Evolutionary conservation across 1,284 basidiomycete genomes (phyloP), one percentile per base, ranked within the genome.

Genomic region (Tylopilus sp.): DNA sequence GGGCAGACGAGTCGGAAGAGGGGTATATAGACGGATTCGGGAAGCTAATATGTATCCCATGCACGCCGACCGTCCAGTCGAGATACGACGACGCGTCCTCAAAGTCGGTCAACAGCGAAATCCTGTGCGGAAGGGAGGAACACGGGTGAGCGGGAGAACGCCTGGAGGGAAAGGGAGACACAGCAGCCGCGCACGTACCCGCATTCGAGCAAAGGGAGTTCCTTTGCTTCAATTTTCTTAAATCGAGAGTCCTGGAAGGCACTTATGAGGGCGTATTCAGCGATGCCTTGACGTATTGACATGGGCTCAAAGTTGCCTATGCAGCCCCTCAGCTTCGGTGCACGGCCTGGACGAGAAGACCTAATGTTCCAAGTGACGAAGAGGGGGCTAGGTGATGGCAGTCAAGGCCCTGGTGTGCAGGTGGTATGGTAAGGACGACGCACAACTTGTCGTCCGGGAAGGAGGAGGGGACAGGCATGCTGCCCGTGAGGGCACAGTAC

Each of bases 351-450:
- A 54, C 79, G 77, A 52, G 77, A 74, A 46, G 77, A 76, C 53
- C 73, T 79, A 45, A 74, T 89, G 71, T 93, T 95, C 95, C 96
- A 99, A 2, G 96, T 98, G 30, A 99, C 92, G 69, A 99, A 99
- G 49, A 99, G 75, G 7, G 94, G 93, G 68, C 93, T 95, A 57
- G 30, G 41, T 10, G 29, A 33, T 28, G 41, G n/a, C 42, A 12
- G 16, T 55, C 29, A 43, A 46, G 19, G 31, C 38, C 31, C 49
- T 15, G 41, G 30, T 50, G 12, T 23, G 31, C 23, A 19, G 8
- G 36, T 23, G 15, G 12, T 19, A 18, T 40, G 35, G 28, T 40
- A 13, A 41, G 7, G 41, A 16, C 34, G 23, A 70, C 84, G 59
- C 65, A 90, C 88, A 81, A 87, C 69, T 86, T 84, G 52, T 83